A percentile compares a stretch with the other conserved stretches of the same genome.
phyloP scores from a whole-genome alignment of 768 basidiomycete species.

The Mycena capillaripes region DNA sequence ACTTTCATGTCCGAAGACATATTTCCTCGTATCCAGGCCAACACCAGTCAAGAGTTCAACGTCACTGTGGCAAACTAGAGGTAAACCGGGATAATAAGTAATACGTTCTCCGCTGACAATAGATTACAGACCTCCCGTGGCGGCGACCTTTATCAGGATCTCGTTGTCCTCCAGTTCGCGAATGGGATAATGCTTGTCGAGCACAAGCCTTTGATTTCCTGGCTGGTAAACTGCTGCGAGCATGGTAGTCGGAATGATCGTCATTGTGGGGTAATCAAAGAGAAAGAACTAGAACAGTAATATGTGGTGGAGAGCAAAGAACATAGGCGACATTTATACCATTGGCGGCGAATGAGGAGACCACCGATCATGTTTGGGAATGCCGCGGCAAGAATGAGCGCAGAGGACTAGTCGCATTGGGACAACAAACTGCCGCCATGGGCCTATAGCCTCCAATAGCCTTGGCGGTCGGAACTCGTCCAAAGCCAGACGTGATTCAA shows the following conservation, averaged over 20 bases:
- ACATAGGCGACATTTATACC: neutral
- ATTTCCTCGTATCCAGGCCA: conserved; percentile 26
- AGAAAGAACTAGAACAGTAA: no score
- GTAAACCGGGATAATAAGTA: neutral
- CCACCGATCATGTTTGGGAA: no score
- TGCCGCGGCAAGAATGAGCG: no score
- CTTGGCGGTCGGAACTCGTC: no score
- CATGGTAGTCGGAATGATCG: conserved; percentile 36
- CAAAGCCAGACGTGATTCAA: no score
- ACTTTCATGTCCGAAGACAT: conserved; percentile 34
- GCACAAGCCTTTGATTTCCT: conserved; percentile 27
- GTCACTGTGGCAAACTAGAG: conserved; percentile 30
- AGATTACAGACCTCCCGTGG: conserved; percentile 19
- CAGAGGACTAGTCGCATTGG: no score
- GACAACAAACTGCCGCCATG: no score
- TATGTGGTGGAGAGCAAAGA: neutral
- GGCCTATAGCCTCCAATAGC: no score
- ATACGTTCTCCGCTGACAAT: neutral
- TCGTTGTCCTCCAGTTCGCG: conserved; percentile 31
- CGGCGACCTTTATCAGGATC: conserved; percentile 36
- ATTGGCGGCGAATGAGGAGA: no score
- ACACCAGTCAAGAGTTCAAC: conserved; percentile 26
- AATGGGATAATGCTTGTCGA: conserved; percentile 28
- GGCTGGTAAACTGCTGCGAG: conserved; percentile 29
- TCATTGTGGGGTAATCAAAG: no score